Evolutionary conservation across 345 rosid genomes (phyloP), one percentile per base, ranked within the genome.

Genomic region (Eucalyptus microcorys): DNA sequence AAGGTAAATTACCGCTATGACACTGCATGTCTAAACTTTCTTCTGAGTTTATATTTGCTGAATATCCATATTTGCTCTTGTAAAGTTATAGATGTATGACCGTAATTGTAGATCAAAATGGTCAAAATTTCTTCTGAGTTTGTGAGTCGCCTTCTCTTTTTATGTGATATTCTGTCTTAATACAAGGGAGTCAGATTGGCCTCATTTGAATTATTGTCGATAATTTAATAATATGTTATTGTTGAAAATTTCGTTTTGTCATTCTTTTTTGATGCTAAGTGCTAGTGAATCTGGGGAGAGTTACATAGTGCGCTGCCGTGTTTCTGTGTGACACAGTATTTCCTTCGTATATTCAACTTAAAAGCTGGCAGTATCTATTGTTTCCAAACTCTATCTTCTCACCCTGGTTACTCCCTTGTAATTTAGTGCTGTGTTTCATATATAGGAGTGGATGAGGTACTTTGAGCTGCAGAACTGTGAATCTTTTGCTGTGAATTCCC

Each of bases 401-500:
- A 76, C 30, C 15, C 15, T 76, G 47, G 83, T 37, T 76, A 76
- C 13, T 50, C 68, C 21, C 27, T 71, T 88, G 16, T 48, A 71
- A 71, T 6, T 48, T 26, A 14, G 48, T 42, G 5, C 79, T 34
- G 19, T 47, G 49, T 86, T 61, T 14, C 48, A 57, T 79, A 87
- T 66, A 32, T 48, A 94, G 96, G 96, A 94, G 30, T 96, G 97
- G 96, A 92, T 92, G 86, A 88, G 55, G 47, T 93, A 94, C 91
- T 94, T 94, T 86, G 91, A 93, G 55, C 93, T 86, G 48, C 93
- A 91, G 87, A 92, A 90, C 66, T 91, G 92, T 88, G 85, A 93
- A 83, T 92, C 94, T 71, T 92, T 87, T 89, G 94, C 94, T 37
- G 93, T 97, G 45, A 96, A 96, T 92, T 93, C 99, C 87, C 99